phyloP scores from a whole-genome alignment of 129 eudicot genomes.

The Artemisia tridentata region DNA sequence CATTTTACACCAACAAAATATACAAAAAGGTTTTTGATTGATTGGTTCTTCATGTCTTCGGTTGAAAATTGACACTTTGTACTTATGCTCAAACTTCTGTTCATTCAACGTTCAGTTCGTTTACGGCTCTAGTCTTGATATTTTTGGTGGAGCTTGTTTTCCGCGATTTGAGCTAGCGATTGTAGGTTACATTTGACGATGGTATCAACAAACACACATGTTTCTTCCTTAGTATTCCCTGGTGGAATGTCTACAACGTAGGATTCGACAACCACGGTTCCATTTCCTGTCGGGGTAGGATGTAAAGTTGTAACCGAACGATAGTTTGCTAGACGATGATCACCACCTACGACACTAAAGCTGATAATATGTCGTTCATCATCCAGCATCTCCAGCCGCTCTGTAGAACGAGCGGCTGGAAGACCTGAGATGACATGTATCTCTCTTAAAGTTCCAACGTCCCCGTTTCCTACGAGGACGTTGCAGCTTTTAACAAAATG shows the following conservation, averaged over 20 bases:
- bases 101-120: background rate
- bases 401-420: slow-evolving; percentile 74
- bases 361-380: slow-evolving; percentile 77
- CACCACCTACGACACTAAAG: slow-evolving; percentile 89
- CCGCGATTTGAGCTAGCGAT: slow-evolving; percentile 66
- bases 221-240: slow-evolving; percentile 77
- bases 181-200: slow-evolving; percentile 80
- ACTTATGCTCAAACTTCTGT: background rate
- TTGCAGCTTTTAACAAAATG: slow-evolving; percentile 85
- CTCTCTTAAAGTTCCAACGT: slow-evolving; percentile 73
- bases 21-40: slow-evolving; percentile 15
- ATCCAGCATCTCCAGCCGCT: slow-evolving; percentile 73
- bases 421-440: slow-evolving; percentile 81
- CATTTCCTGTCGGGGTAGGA: slow-evolving; percentile 40
- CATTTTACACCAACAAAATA: slow-evolving; percentile 21
- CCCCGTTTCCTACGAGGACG: slow-evolving; percentile 61
- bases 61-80: slow-evolving; percentile 2
- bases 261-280: slow-evolving; percentile 75
- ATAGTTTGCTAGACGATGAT: slow-evolving; percentile 76
- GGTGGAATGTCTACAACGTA: slow-evolving; percentile 80
- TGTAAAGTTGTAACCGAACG: slow-evolving; percentile 75
- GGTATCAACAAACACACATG: slow-evolving; percentile 77
- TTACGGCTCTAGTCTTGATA: background rate
- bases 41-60: background rate
- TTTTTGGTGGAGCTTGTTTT: slow-evolving; percentile 38